phyloP scores from a whole-genome alignment of 140 eudicot species.

The Oenanthe javanica region DNA sequence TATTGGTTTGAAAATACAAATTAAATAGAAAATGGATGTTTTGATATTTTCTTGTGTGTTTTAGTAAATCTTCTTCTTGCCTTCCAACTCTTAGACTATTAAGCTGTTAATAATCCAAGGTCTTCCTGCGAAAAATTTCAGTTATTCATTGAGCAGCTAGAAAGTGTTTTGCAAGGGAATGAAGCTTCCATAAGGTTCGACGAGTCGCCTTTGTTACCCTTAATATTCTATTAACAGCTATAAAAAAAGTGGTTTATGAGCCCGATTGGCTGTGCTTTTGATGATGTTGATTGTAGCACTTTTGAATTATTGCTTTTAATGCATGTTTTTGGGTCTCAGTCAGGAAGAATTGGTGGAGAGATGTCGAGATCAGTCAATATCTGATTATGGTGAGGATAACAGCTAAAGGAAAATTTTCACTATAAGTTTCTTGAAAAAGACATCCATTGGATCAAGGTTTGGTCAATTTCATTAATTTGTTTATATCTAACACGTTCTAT shows the following conservation, averaged over 20 bases:
- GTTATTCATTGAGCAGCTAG: constrained; percentile 92
- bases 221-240: background rate
- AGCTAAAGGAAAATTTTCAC: background rate
- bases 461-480: background rate
- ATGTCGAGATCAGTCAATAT: constrained; percentile 80
- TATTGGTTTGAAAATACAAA: background rate
- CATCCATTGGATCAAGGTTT: constrained; percentile 1
- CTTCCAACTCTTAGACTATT: constrained; percentile 7
- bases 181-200: constrained; percentile 62
- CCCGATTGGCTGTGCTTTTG: background rate
- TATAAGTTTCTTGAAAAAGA: background rate
- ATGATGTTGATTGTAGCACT: background rate
- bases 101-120: constrained; percentile 7
- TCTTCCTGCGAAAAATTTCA: constrained; percentile 24
- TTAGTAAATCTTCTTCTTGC: background rate
- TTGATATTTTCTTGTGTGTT: background rate
- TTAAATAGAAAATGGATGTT: background rate
- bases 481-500: constrained; percentile 15
- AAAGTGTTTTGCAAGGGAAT: constrained; percentile 59
- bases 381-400: constrained; percentile 71
- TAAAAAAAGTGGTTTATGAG: constrained; percentile 11
- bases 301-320: background rate
- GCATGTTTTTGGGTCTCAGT: constrained; percentile 28
- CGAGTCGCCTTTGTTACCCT: background rate
- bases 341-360: constrained; percentile 74